Evolutionary conservation across 2,329 filamentous ascomycete species (phyloP), one percentile per base, ranked within the genome.

Genomic region (Sclerotinia subarctica): DNA sequence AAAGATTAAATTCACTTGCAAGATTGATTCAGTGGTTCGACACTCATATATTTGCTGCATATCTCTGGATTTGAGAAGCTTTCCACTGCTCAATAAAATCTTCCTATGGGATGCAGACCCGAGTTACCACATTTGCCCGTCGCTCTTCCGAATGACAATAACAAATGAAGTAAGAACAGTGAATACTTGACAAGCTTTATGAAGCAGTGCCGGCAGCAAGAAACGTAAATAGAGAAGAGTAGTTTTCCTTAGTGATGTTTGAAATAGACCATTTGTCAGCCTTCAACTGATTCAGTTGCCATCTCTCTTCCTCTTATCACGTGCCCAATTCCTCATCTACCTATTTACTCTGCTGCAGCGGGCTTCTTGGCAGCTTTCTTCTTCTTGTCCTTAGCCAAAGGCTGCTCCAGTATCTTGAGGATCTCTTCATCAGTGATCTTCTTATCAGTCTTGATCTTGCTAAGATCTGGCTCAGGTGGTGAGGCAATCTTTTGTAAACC

Each of bases 381-480:
- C 81, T 83, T 81, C 69, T 82, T 78, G 78, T 92, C 91, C 82
- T 92, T 92, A 73, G 89, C 84, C 75, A 97, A 82, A 44, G 94
- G 94, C 80, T 92, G 91, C 82, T 95, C 93, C 64, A 99, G 86
- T 72, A 98, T 94, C 85, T 95, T 92, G 75, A 98, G 88, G 73
- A 99, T 86, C 82, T 98, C 94, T 83, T 96, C 93, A 73, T 98
- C 94, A 73, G 89, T 90, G 77, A 99, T 97, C 87, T 97, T 97
- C 88, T 98, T 98, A 80, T 98, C 94, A 46, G 92, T 90, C 86
- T 97, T 90, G 85, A 90, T 88, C 83, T 94, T 93, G 78, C 85
- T 86, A 70, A 95, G 79, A 78, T 98, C 93, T 72, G 90, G 85
- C 29, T 89, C 79, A 70, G 91, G 88, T 46, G 95, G 90, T 35